phyloP scores from a whole-genome alignment of 176 grass and related monocot genomes.

The Thalia dealbata region DNA sequence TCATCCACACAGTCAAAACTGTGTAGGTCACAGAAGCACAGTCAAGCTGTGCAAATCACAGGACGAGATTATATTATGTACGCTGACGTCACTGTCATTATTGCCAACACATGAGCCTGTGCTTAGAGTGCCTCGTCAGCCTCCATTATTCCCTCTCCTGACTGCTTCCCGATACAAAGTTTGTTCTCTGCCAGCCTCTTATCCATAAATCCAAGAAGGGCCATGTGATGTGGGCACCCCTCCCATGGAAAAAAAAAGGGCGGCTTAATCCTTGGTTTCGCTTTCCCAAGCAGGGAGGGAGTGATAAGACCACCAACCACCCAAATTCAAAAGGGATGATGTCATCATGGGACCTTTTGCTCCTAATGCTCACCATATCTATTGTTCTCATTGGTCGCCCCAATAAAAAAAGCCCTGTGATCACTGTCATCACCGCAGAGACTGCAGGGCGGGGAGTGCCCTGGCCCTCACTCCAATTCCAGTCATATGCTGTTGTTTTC shows the following conservation, averaged over 20 bases:
- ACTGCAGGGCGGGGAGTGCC: background rate
- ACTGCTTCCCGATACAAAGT: background rate
- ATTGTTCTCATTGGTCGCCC: conserved; percentile 7
- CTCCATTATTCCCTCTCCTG: conserved; percentile 8
- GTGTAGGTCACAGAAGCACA: background rate
- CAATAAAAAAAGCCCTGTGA: background rate
- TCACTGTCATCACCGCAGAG: background rate
- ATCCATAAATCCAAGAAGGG: conserved; percentile 12
- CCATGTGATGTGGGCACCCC: conserved; percentile 5
- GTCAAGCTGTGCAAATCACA: too few relatives aligned
- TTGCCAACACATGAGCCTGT: background rate
- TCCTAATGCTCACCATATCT: background rate
- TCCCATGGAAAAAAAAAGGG: background rate
- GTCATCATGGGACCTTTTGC: background rate
- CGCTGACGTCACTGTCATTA: conserved; percentile 1
- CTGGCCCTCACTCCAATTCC: conserved; percentile 11
- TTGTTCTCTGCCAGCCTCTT: conserved; percentile 9
- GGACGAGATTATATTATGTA: background rate
- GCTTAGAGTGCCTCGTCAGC: background rate
- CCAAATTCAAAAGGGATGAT: conserved; percentile 3
- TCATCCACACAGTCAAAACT: background rate
- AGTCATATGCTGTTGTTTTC: conserved; percentile 15
- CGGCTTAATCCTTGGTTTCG: background rate
- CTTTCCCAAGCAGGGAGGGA: background rate
- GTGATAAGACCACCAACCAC: background rate